Evolutionary conservation across 192 early-diverging fungal species (phyloP), one percentile per base, ranked within the genome.

Genomic region (Coemansia sp.): DNA sequence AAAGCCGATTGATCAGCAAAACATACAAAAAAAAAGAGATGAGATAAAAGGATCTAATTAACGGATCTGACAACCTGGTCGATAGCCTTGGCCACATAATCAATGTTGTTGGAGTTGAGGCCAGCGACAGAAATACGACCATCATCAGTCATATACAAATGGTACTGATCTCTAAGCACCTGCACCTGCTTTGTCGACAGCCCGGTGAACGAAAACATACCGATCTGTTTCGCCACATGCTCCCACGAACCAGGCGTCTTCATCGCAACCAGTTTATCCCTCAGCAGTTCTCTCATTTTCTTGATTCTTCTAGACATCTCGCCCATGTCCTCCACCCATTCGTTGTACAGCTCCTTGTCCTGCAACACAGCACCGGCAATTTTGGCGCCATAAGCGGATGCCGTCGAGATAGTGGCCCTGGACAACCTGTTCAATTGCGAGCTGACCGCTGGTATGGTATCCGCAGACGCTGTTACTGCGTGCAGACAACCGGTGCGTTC

Each of bases 141-240:
- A 71, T 96, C 94, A 48, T 92, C 90, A 16, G 93, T 96, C 84
- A 99, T 67, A 73, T 97, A 99, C 61, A 97, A 83, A 68, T 97
- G 96, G 75, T 90, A 93, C 81, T 96, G 88, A 33, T 90, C 86
- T 55, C 86, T 87, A 62, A 99, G 82, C 3, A 85, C 85, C 65
- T 87, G 86, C 64, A 92, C 92, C 76, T 99, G 96, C 7, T 63
- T 55, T 12, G 75, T 85, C 48, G 64, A 87, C 60, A 97, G 78
- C 16, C 97, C 97, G 2, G 97, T 98, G 80, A 89, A 99, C 22
- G 90, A 91, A 77, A 99, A 99, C 97, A 99, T 99, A 69, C 97
- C 97, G 71, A 98, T 97, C 80, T 99, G 97, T 56, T 91, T 88
- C 6, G 87, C 70, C 70, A 99, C 97, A 62, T 99, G 97, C 66